Evolutionary conservation across 768 basidiomycete genomes (phyloP).

Genomic region (Suillus subluteus): DNA sequence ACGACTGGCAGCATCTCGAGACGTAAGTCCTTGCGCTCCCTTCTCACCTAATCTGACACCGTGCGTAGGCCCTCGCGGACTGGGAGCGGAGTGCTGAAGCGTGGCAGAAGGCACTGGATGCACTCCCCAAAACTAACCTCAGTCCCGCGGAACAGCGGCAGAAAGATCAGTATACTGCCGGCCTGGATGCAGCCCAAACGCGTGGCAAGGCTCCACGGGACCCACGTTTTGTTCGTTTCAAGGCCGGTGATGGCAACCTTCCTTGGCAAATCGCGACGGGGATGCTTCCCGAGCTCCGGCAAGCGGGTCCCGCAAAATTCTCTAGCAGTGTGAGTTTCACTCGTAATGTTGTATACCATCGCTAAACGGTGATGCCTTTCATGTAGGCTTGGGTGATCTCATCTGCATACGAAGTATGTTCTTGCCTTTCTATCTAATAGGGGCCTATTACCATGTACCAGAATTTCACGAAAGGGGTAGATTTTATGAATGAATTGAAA

Average conservation of each 20-base stretch:
- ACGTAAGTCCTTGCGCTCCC: conserved; percentile 20
- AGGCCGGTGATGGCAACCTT: not conserved
- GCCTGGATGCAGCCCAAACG: conserved; percentile 29
- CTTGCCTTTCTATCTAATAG: not conserved
- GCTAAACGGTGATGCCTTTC: not conserved
- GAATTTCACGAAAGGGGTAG: conserved; percentile 15
- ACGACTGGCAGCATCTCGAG: conserved; percentile 39
- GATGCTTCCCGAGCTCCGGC: conserved; percentile 10
- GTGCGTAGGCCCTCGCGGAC: conserved; percentile 15
- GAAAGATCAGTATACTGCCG: conserved; percentile 38
- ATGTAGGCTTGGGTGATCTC: conserved; percentile 25
- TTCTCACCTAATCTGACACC: not conserved
- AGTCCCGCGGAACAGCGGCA: conserved; percentile 36
- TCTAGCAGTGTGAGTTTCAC: conserved; percentile 10
- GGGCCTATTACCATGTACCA: conserved; percentile 2
- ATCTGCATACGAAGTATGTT: conserved; percentile 19
- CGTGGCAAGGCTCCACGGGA: conserved; percentile 9
- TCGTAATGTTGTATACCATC: not conserved
- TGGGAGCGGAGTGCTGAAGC: conserved; percentile 15
- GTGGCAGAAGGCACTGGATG: conserved; percentile 35
- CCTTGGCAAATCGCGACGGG: conserved; percentile 12
- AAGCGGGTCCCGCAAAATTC: not conserved
- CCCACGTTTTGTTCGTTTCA: not conserved
- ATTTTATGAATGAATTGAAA: conserved; percentile 8
- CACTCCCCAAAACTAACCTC: conserved; percentile 33